Base-by-base conservation (phyloP, 768 basidiomycete species). In the Pholiota conissans region DNA sequence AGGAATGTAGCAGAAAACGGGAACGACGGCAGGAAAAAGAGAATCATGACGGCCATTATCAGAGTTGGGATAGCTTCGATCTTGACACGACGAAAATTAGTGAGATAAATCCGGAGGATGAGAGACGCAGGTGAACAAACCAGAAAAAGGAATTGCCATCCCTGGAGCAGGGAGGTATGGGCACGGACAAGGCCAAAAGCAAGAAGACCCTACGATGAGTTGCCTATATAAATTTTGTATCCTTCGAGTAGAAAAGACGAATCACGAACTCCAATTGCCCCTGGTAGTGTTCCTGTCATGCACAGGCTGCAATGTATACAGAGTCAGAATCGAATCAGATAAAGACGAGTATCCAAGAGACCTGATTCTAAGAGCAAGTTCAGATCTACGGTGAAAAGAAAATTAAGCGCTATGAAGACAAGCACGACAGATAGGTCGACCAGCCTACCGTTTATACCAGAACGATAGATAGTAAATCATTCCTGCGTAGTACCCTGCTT, bases 401-500 rank as follows among this genome's bases (percentile, higher is more conserved):
- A n/a, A n/a, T n/a, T n/a, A n/a, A n/a, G n/a, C n/a, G n/a, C n/a
- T n/a, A n/a, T n/a, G n/a, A n/a, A n/a, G n/a, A n/a, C n/a, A n/a
- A n/a, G n/a, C n/a, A 11, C 54, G 27, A 13, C 24, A 11, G 26
- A 14, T 55, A 20, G 13, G n/a, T n/a, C 26, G 27, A 11, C 30
- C 14, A 4, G 27, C 62, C n/a, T 40, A 74, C 75, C 74, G 69
- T 61, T 71, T 74, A 52, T 81, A 83, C 83, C 83, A 84, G 66
- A 84, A 84, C 0, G 83, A 84, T 26, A 84, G 67, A 61, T 84
- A 84, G 58, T 84, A 84, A 5, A 84, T 83, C 79, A 84, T 80
- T 6, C 83, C 83, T 0, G 82, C 82, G 57, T 84, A 84, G 57
- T 79, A 84, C 1, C 83, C 83, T 0, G 82, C 82, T 62, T 84